Base-by-base conservation (phyloP, 495 filamentous ascomycete species). In the Penicillium odoratum region DNA sequence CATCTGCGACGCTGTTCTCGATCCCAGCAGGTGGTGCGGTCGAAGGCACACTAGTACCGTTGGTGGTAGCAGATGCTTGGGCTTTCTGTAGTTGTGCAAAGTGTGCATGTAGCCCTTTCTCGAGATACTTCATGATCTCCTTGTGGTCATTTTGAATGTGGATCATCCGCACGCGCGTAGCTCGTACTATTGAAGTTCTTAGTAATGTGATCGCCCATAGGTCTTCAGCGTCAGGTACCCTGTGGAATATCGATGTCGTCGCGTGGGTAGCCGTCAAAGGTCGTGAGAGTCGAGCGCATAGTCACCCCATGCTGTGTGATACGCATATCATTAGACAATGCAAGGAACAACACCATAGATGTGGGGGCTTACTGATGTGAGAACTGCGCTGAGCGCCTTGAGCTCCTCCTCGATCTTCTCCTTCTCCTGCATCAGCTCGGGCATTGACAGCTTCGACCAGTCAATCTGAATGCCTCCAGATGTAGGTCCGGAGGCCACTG, bases 231-330 rank as follows among this genome's bases (percentile, higher is more conserved):
- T 62, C 18, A 47, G 81, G 64, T 85, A 94, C 91, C 95, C 74
- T 96, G 93, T 31, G 95, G 90, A 60, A 99, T 87, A 69, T 99
- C 95, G 54, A 99, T 85, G 71, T 99, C 95, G 60, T 87, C 86
- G 63, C 95, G 83, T 33, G 95, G 95, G 70, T 89, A 99, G 49
- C 93, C 95, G 74, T 99, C 95, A 53, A 87, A 85, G 3, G 95
- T 97, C 4, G 89, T 90, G 48, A 99, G 78, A 44, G 82, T 78
- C 3, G 95, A 96, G 69, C 85, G 89, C 95, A 99, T 98, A 58
- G 87, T 88, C 45, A 97, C 94, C 42, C 87, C 85, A 73, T 98
- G 94, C 94, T 97, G 59, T 47, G 62, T 51, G 26, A 18, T 64
- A 65, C 15, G 43, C 53, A 51, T 18, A 42, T 43, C 31, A 67